phyloP scores from a whole-genome alignment of 1,284 basidiomycete species.

The Grifola frondosa region DNA sequence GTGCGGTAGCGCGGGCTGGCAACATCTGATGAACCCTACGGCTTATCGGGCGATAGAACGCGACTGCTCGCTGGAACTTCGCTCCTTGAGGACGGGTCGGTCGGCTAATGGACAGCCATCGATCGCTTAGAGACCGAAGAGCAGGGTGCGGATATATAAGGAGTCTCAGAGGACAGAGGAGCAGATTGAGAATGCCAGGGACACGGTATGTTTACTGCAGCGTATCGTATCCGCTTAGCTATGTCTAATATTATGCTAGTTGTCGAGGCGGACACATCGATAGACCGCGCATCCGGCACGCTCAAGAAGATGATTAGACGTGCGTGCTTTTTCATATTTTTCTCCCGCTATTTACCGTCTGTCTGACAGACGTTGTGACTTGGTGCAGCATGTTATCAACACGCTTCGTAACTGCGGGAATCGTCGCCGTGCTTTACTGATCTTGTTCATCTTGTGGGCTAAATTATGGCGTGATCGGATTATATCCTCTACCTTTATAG shows the following conservation, averaged over 20 bases:
- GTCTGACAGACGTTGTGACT: no score
- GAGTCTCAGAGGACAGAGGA: slow-evolving; percentile 85
- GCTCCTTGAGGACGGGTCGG: slow-evolving; percentile 76
- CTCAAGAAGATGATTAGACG: slow-evolving; percentile 77
- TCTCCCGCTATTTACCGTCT: slow-evolving; percentile 5
- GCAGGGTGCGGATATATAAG: slow-evolving; percentile 91
- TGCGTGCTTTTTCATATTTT: slow-evolving; percentile 31
- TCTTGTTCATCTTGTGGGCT: no score
- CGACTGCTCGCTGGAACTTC: slow-evolving; percentile 76
- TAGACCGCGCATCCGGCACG: slow-evolving; percentile 73
- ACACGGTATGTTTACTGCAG: slow-evolving; percentile 61
- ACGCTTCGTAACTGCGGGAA: no score
- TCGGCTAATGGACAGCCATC: slow-evolving; percentile 86
- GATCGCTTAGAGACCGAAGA: slow-evolving; percentile 96
- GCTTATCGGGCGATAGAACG: slow-evolving; percentile 63
- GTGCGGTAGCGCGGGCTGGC: slow-evolving; percentile 42
- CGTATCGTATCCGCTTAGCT: no score
- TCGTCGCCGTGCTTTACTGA: no score
- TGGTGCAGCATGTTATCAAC: no score
- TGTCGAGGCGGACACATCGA: slow-evolving; percentile 70
- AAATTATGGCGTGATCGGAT: no score
- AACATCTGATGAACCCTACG: slow-evolving; percentile 82
- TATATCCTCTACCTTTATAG: no score
- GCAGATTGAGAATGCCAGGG: slow-evolving; percentile 92
- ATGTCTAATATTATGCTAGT: no score